Percentiles rank a stretch among this genome's conserved stretches.
phyloP scores from a whole-genome alignment of 106 monocot species.

The Posidonia australis region DNA sequence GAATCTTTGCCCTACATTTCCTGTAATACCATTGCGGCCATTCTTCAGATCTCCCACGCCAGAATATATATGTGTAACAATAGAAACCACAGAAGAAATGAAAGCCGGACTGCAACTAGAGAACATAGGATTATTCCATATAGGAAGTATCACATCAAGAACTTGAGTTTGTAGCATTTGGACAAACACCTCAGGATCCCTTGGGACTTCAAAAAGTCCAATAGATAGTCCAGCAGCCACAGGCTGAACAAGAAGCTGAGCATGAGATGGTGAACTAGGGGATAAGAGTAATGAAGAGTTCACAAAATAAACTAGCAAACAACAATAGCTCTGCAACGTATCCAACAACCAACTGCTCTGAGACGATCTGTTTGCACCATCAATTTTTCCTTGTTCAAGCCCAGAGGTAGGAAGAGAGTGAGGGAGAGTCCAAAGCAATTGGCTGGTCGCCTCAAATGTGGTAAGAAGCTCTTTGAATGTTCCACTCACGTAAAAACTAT shows the following conservation, averaged over 20 bases:
- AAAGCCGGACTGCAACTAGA: constrained; percentile 34
- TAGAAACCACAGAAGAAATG: constrained; percentile 37
- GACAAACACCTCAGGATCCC: constrained; percentile 60
- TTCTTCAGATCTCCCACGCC: constrained; percentile 45
- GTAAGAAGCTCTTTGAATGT: constrained; percentile 61
- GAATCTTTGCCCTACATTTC: constrained; percentile 23
- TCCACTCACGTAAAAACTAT: constrained; percentile 72
- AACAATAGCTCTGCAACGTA: constrained; percentile 59
- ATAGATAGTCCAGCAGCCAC: constrained; percentile 44
- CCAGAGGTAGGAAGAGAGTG: constrained; percentile 16
- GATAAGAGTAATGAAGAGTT: constrained; percentile 52
- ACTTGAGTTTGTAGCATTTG: constrained; percentile 65
- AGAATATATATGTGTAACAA: constrained; percentile 49
- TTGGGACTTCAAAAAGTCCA: constrained; percentile 52
- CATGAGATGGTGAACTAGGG: constrained; percentile 34
- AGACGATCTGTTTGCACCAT: constrained; percentile 25
- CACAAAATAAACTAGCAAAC: constrained; percentile 48
- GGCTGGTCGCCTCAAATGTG: constrained; percentile 72
- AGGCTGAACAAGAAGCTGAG: constrained; percentile 62
- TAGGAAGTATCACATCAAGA: constrained; percentile 59
- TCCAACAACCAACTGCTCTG: constrained; percentile 57
- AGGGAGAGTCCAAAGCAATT: constrained; percentile 59
- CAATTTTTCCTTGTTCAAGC: constrained; percentile 21
- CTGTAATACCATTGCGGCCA: constrained; percentile 14
- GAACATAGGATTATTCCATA: constrained; percentile 64